These are phyloP conservation scores for Fusarium foetens DNA, from an alignment of 2,329 filamentous ascomycete species.

Conservation along the genomic window DNA sequence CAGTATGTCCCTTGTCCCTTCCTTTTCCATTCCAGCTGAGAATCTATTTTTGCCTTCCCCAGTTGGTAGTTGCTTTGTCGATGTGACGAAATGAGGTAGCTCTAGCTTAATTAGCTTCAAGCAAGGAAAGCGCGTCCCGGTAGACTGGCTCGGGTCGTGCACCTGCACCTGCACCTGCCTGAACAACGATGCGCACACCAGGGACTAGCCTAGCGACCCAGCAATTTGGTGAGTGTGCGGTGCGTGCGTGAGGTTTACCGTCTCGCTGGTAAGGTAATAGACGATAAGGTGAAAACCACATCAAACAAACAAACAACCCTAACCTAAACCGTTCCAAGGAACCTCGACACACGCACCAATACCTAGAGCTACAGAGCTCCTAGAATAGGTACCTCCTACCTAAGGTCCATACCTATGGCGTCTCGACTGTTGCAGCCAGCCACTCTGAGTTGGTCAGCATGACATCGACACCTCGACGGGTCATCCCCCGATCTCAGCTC, in stretches of 20 bases:
- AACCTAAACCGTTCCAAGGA: neutral
- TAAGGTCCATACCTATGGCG: neutral
- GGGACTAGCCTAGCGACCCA: neutral
- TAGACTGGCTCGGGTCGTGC: conserved; percentile 22
- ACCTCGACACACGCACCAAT: neutral
- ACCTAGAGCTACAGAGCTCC: neutral
- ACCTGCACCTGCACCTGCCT: conserved; percentile 7
- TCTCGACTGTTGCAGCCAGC: conserved; percentile 24
- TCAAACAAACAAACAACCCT: neutral
- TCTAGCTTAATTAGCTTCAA: conserved; percentile 1
- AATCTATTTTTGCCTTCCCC: conserved; percentile 6
- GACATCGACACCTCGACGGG: conserved; percentile 18
- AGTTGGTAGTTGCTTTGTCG: conserved; percentile 4
- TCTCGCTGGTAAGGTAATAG: neutral
- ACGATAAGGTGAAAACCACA: neutral
- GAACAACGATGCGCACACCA: conserved; percentile 12
- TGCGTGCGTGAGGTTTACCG: neutral
- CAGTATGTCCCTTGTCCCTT: conserved; percentile 1
- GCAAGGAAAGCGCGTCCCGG: conserved; percentile 27
- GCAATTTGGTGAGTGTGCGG: neutral
- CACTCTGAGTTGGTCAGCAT: conserved; percentile 20
- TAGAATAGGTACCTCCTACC: neutral
- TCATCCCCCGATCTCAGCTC: conserved; percentile 25
- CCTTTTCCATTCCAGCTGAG: conserved; percentile 9
- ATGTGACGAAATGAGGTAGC: neutral